Conservation (phyloP, 23 red algal genomes). For the Gracilaria vermiculophylla region DNA sequence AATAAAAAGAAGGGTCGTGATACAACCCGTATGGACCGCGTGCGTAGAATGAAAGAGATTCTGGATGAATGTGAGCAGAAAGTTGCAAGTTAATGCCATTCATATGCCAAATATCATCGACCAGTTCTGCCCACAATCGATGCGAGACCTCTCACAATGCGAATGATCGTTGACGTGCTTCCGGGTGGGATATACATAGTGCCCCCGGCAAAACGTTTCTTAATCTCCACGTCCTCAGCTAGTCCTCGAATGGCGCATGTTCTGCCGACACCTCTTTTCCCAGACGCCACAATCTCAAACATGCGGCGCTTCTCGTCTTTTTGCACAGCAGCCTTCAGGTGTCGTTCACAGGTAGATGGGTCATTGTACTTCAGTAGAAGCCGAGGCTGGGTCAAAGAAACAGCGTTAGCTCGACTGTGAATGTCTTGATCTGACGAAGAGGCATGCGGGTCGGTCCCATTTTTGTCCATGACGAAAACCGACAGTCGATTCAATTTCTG, state of each 20-base stretch:
- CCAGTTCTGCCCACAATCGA: neutral
- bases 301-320: neutral
- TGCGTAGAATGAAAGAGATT: too few species aligned
- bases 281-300: neutral
- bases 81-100: neutral
- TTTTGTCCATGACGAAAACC: too few species aligned
- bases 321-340: neutral
- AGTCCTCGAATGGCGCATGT: neutral
- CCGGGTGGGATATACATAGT: neutral
- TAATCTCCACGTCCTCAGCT: neutral
- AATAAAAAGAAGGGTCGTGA: too few species aligned
- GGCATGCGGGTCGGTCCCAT: too few species aligned
- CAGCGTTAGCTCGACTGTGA: too few species aligned
- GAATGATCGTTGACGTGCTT: neutral
- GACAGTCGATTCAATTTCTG: too few species aligned
- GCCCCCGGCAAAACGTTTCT: neutral
- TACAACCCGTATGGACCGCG: too few species aligned
- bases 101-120: neutral
- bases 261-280: neutral
- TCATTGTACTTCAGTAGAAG: too few species aligned
- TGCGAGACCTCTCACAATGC: neutral
- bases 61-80: too few species aligned
- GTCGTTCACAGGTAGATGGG: neutral
- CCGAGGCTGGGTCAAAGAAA: too few species aligned
- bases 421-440: too few species aligned